A percentile compares a stretch with the other conserved stretches of the same genome.
These are phyloP conservation scores for Termitomyces sp. DNA, from an alignment of 768 basidiomycete species.

Conservation along the genomic window DNA sequence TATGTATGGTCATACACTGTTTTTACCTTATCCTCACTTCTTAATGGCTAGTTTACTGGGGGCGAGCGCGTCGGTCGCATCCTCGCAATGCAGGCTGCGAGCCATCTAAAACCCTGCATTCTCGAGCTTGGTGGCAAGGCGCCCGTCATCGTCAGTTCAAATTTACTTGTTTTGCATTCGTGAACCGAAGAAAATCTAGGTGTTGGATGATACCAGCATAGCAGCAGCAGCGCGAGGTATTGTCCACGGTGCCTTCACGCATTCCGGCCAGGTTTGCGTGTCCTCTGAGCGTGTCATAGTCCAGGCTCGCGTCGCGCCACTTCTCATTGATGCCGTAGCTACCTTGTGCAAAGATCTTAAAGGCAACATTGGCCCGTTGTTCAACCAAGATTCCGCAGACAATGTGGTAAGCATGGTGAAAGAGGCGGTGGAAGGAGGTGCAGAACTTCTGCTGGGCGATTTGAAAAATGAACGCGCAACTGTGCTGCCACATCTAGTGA, in stretches of 20 bases:
- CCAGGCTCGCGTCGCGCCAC: constrained; percentile 35
- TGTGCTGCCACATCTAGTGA: constrained; percentile 51
- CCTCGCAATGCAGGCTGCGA: constrained; percentile 52
- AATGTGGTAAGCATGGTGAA: constrained; percentile 40
- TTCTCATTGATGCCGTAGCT: constrained; percentile 32
- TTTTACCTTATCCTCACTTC: neutral
- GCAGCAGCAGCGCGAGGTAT: constrained; percentile 49
- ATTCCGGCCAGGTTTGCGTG: constrained; percentile 59
- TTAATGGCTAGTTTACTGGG: constrained; percentile 44
- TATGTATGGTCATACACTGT: constrained; percentile 16
- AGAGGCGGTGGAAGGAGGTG: constrained; percentile 42
- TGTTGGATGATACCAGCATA: constrained; percentile 51
- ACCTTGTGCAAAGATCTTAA: constrained; percentile 28
- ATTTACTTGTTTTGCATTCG: neutral
- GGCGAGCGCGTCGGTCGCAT: constrained; percentile 51
- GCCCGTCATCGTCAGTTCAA: constrained; percentile 41
- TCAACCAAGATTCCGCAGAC: constrained; percentile 41
- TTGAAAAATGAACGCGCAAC: constrained; percentile 32
- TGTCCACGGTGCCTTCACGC: constrained; percentile 37
- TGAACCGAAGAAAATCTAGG: constrained; percentile 22
- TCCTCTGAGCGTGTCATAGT: constrained; percentile 57
- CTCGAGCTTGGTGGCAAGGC: constrained; percentile 57
- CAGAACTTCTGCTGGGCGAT: constrained; percentile 44
- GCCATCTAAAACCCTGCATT: constrained; percentile 51
- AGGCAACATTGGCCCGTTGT: constrained; percentile 33